phyloP scores from a whole-genome alignment of 2,329 filamentous ascomycete species.

The Cladosporium colombiae region DNA sequence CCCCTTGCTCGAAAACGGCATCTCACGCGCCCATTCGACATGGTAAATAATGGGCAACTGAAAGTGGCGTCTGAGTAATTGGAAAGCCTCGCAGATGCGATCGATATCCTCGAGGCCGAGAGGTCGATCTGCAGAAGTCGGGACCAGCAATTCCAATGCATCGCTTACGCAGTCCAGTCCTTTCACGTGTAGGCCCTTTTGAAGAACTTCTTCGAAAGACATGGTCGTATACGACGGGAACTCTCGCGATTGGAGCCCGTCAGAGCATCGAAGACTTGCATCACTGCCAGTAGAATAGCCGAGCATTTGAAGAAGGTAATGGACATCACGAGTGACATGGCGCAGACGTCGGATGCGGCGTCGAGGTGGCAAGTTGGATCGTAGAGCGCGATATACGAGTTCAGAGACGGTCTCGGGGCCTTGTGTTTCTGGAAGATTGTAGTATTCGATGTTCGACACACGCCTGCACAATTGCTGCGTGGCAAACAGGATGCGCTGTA shows the following conservation, averaged over 20 bases:
- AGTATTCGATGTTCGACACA: neutral
- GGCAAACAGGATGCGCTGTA: neutral
- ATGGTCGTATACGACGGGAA: neutral
- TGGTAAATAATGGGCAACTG: neutral
- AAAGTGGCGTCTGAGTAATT: neutral
- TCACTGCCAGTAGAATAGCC: neutral
- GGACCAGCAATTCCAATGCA: neutral
- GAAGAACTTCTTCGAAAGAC: neutral
- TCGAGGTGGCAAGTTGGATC: neutral
- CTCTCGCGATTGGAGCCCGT: neutral
- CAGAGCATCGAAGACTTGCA: neutral
- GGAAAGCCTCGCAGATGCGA: neutral
- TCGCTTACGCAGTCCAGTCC: neutral
- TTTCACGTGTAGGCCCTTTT: neutral
- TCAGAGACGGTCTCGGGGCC: neutral
- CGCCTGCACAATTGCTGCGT: neutral
- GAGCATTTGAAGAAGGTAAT: neutral
- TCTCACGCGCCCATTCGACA: neutral
- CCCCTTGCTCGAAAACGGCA: neutral
- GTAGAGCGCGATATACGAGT: neutral
- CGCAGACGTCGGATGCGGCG: neutral
- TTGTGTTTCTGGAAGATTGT: neutral
- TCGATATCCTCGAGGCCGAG: neutral
- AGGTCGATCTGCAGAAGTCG: neutral
- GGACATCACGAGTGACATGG: neutral